Base-by-base conservation (phyloP, 345 rosid species). In the Citrus reticulata region DNA sequence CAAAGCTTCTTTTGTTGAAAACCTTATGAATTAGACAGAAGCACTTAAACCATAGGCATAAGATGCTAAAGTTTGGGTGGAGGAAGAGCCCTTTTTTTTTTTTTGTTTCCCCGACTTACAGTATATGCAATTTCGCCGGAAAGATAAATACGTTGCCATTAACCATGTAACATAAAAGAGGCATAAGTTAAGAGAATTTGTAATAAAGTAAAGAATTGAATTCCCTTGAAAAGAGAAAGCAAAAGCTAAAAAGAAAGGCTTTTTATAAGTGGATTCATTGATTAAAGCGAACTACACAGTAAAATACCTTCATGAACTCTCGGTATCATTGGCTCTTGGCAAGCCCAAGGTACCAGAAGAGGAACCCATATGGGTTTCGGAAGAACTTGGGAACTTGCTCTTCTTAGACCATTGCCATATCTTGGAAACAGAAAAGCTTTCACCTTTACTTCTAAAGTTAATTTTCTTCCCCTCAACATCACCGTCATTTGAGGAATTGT, bases 401-500 rank as follows among this genome's bases (percentile, higher is more conserved):
- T 93, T 92, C 83, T 80, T 92, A 58, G 98, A 92, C 98, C 98
- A 93, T 74, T 90, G 92, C 98, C 98, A 93, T 72, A 91, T 89
- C 90, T 93, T 93, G 24, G 97, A 95, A 78, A 95, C 95, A 73
- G 98, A 95, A 78, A 91, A 91, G 94, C 98, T 95, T 77, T 95
- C 98, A 51, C 97, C 95, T 88, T 88, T 93, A 83, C 89, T 95
- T 70, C 88, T 84, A 79, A 85, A 77, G 83, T 89, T 87, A 13
- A 95, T 87, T 88, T 88, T 95, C 89, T 91, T 91, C 84, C 97
- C 97, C 64, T 90, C 97, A 73, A 69, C 82, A 82, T 85, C 90
- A 20, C 82, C 89, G 58, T 83, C 88, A 81, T 62, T 40, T 63
- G 81, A 64, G 61, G 85, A 87, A 76, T 83, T 88, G 75, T 85